phyloP scores from a whole-genome alignment of 768 basidiomycete species.

The Candolleomyces aberdarensis region DNA sequence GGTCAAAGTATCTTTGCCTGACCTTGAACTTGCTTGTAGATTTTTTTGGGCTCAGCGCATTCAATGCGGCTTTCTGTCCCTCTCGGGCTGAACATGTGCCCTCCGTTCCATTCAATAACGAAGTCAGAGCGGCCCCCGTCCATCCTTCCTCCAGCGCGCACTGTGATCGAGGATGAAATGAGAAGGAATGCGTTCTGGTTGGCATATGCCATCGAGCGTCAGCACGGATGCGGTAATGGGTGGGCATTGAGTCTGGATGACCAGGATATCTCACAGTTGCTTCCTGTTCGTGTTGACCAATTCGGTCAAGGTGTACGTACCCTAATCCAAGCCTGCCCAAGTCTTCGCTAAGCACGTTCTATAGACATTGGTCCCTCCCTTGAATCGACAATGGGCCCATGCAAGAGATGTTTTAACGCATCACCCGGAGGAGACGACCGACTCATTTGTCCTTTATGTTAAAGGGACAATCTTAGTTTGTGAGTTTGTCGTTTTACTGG shows the following conservation, averaged over 20 bases:
- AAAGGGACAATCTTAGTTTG: slow-evolving; percentile 68
- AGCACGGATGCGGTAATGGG: slow-evolving; percentile 63
- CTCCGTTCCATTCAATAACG: slow-evolving; percentile 65
- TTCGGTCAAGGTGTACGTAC: slow-evolving; percentile 58
- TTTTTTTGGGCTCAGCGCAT: slow-evolving; percentile 56
- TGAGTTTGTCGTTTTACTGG: slow-evolving; percentile 17
- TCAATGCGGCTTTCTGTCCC: slow-evolving; percentile 58
- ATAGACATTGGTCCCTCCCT: slow-evolving; percentile 45
- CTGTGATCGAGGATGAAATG: slow-evolving; percentile 65
- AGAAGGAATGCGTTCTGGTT: slow-evolving; percentile 74
- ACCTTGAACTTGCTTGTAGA: slow-evolving; percentile 30
- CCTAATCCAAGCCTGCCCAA: too few species aligned
- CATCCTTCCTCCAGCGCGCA: slow-evolving; percentile 56
- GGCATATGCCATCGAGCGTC: slow-evolving; percentile 66
- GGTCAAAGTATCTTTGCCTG: neutral
- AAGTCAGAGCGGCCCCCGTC: slow-evolving; percentile 54
- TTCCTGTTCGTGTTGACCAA: slow-evolving; percentile 59
- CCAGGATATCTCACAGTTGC: slow-evolving; percentile 66
- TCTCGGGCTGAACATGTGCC: slow-evolving; percentile 66
- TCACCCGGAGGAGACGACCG: slow-evolving; percentile 61
- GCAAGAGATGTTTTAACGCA: slow-evolving; percentile 54
- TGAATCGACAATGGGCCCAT: slow-evolving; percentile 67
- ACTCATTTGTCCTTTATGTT: slow-evolving; percentile 70
- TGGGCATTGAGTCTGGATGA: slow-evolving; percentile 75
- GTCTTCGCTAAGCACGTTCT: neutral